phyloP scores from a whole-genome alignment of 345 rosid species.

The Jatropha curcas region DNA sequence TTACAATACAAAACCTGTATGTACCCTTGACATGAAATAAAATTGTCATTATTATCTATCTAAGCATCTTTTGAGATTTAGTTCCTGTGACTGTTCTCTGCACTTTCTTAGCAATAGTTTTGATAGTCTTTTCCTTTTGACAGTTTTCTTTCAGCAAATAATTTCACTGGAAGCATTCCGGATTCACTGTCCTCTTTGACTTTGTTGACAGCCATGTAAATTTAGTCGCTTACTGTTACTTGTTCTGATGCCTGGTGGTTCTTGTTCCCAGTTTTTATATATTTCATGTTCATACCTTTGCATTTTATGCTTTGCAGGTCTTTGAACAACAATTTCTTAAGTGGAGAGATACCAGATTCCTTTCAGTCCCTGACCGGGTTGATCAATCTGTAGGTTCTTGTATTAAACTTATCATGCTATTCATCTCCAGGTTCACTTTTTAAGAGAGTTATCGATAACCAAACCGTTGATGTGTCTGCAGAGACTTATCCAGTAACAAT shows the following conservation, averaged over 20 bases:
- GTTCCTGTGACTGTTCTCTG: not conserved
- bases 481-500: slow-evolving; percentile 84
- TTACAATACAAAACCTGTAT: slow-evolving; percentile 66
- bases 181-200: slow-evolving; percentile 67
- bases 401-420: slow-evolving; percentile 9
- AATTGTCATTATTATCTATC: not conserved
- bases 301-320: slow-evolving; percentile 61
- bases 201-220: slow-evolving; percentile 68
- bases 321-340: slow-evolving; percentile 66
- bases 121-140: slow-evolving; percentile 45
- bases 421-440: slow-evolving; percentile 9
- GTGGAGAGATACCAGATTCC: slow-evolving; percentile 89
- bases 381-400: slow-evolving; percentile 76
- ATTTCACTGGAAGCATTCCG: slow-evolving; percentile 90
- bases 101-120: slow-evolving; percentile 17
- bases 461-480: slow-evolving; percentile 38
- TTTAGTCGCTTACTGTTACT: slow-evolving; percentile 10
- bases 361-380: slow-evolving; percentile 62
- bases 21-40: slow-evolving; percentile 17
- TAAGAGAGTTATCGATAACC: slow-evolving; percentile 16
- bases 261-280: slow-evolving; percentile 7
- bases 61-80: not conserved
- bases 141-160: slow-evolving; percentile 95
- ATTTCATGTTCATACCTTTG: not conserved
- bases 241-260: slow-evolving; percentile 16